Evolutionary conservation across 768 basidiomycete genomes (phyloP).

Genomic region (Boletus fagicola): DNA sequence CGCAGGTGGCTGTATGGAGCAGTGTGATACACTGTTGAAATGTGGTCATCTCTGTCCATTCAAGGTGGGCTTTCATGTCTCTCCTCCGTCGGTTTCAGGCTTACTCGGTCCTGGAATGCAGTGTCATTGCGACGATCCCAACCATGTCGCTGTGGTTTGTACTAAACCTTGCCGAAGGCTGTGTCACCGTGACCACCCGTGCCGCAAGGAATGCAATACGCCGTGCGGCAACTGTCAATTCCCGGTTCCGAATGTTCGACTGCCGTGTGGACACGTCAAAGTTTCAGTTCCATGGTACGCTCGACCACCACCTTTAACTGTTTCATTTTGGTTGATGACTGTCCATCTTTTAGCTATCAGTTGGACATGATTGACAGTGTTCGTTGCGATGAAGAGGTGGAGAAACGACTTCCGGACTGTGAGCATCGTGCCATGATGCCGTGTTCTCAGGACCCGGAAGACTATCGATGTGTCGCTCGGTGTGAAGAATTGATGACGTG

Average conservation of each 20-base stretch:
- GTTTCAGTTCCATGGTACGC: conserved; percentile 50
- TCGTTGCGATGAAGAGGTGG: conserved; percentile 42
- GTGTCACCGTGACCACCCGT: conserved; percentile 59
- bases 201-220: conserved; percentile 47
- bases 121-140: conserved; percentile 62
- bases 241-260: conserved; percentile 41
- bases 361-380: conserved; percentile 45
- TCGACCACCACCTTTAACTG: neutral
- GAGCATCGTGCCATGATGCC: conserved; percentile 49
- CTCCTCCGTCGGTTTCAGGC: neutral
- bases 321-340: neutral
- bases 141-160: conserved; percentile 50
- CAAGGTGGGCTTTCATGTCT: conserved; percentile 39
- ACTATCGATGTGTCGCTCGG: conserved; percentile 36
- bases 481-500: conserved; percentile 51
- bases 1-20: conserved; percentile 60
- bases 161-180: conserved; percentile 47
- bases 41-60: conserved; percentile 69
- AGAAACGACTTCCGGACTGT: conserved; percentile 47
- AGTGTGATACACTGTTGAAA: conserved; percentile 49
- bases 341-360: conserved; percentile 45
- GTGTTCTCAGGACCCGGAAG: conserved; percentile 46
- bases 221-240: conserved; percentile 55
- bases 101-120: conserved; percentile 19
- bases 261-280: conserved; percentile 59